Percentiles rank a stretch among this genome's conserved stretches.
phyloP scores from a whole-genome alignment of 176 grass and related monocot genomes.

The Phoenix dactylifera region DNA sequence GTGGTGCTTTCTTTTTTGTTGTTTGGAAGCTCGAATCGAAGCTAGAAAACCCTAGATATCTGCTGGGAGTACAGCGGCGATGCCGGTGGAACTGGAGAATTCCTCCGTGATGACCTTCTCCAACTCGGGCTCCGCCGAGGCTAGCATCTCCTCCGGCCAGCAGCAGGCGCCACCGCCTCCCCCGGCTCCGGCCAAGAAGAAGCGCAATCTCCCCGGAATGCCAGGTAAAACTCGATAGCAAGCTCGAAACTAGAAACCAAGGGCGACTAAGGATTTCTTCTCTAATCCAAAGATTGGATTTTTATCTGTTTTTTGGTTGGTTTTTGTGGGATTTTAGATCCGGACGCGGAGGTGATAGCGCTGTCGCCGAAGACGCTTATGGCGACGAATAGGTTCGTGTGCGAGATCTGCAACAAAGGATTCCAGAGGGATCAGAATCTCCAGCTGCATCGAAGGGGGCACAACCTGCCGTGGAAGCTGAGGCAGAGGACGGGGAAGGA shows the following conservation, averaged over 20 bases:
- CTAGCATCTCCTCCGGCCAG: conserved; percentile 48
- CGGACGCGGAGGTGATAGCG: conserved; percentile 91
- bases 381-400: conserved; percentile 94
- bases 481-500: conserved; percentile 84
- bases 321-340: conserved; percentile 44
- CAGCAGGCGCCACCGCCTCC: conserved; percentile 13
- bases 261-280: too few species aligned
- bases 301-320: neutral
- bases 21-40: too few species aligned
- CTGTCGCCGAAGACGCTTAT: conserved; percentile 91
- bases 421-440: conserved; percentile 98
- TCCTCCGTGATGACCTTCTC: conserved; percentile 39
- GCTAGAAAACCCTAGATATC: too few species aligned
- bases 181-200: conserved; percentile 59
- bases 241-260: too few species aligned
- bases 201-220: conserved; percentile 94
- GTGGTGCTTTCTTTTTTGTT: too few species aligned
- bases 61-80: neutral
- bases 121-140: conserved; percentile 43
- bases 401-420: conserved; percentile 99
- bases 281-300: too few species aligned
- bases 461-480: conserved; percentile 98
- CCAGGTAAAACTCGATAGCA: conserved; percentile 44
- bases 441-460: conserved; percentile 87
- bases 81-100: conserved; percentile 67